Evolutionary conservation across 2,329 filamentous ascomycete species (phyloP), one percentile per base, ranked within the genome.

Genomic region (Venturia effusa): DNA sequence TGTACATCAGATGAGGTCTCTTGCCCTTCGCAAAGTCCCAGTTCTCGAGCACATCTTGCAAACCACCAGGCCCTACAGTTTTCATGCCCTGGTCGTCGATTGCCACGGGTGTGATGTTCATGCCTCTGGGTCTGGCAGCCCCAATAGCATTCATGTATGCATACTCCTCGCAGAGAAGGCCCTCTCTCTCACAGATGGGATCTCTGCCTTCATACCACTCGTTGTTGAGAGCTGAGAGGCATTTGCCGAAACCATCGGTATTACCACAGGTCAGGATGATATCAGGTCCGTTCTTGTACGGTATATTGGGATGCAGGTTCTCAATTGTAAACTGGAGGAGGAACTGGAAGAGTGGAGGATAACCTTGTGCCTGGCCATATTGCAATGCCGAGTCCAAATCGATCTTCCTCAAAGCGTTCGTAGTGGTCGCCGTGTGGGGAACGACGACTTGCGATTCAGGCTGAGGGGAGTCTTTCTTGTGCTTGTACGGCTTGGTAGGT

Each of bases 1-100:
- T 95, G 73, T 97, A 97, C 79, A 97, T 82, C 68, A 97, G 73
- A 74, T 93, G 89, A 48, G 92, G 92, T 65, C 88, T 81, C 71
- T 84, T 87, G 0, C 92, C 92, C 69, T 82, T 86, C 48, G 79
- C 79, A 59, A 80, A 79, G 73, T 97, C 89, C 92, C 92, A 97
- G 69, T 89, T 91, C 62, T 86, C 83, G 37, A 97, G 78, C 0
- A 96, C 85, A 69, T 95, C 88, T 65, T 86, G 80, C 66, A 97
- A 76, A 1, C 90, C 88, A 34, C 89, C 89, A 6, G 84, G 81
- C 0, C 92, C 92, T 27, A 81, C 78, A 0, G 86, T 84, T n/a
- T 83, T 68, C 88, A 97, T 94, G 27, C 92, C 92, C 68, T 89
- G 83, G 4, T 82, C 80, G 71, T 97, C 92, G 65, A 94, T 86